These are phyloP conservation scores for Sclerotinia subarctica DNA, from an alignment of 2,329 filamentous ascomycete genomes.

Conservation along the genomic window DNA sequence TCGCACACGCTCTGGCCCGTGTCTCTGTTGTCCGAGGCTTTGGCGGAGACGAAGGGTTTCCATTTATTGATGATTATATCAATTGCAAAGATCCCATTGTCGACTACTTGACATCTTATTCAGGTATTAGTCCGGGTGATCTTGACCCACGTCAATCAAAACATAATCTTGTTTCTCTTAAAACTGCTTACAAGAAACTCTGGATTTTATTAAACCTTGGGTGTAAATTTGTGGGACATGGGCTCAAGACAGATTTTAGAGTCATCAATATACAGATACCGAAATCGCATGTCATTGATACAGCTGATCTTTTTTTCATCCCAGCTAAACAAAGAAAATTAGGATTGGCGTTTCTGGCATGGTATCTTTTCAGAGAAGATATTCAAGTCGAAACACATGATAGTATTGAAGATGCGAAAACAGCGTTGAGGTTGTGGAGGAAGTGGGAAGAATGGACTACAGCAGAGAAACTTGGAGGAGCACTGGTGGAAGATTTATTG, in stretches of 20 bases:
- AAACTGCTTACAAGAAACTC: slow-evolving; percentile 94
- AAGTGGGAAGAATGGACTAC: slow-evolving; percentile 78
- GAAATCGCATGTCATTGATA: slow-evolving; percentile 86
- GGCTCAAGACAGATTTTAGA: slow-evolving; percentile 90
- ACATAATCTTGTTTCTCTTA: slow-evolving; percentile 82
- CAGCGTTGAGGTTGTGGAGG: slow-evolving; percentile 80
- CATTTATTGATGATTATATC: slow-evolving; percentile 98
- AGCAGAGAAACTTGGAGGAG: slow-evolving; percentile 61
- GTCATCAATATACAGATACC: slow-evolving; percentile 98
- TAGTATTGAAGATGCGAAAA: slow-evolving; percentile 90
- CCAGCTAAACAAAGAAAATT: slow-evolving; percentile 79
- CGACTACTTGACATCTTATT: slow-evolving; percentile 92
- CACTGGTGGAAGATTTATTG: slow-evolving; percentile 77
- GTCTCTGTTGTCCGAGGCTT: slow-evolving; percentile 84
- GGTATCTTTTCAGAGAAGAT: slow-evolving; percentile 85
- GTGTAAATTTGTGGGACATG: slow-evolving; percentile 90
- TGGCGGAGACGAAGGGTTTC: slow-evolving; percentile 72
- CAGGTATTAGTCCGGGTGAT: slow-evolving; percentile 82
- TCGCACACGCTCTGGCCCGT: slow-evolving; percentile 85
- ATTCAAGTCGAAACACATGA: slow-evolving; percentile 93
- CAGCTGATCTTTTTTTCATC: slow-evolving; percentile 86
- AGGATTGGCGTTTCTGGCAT: slow-evolving; percentile 86
- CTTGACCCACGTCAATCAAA: slow-evolving; percentile 73
- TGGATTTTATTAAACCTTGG: slow-evolving; percentile 95
- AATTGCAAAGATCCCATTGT: slow-evolving; percentile 86